Base-by-base conservation (phyloP, 2,329 filamentous ascomycete species). In the Talaromyces sp. region DNA sequence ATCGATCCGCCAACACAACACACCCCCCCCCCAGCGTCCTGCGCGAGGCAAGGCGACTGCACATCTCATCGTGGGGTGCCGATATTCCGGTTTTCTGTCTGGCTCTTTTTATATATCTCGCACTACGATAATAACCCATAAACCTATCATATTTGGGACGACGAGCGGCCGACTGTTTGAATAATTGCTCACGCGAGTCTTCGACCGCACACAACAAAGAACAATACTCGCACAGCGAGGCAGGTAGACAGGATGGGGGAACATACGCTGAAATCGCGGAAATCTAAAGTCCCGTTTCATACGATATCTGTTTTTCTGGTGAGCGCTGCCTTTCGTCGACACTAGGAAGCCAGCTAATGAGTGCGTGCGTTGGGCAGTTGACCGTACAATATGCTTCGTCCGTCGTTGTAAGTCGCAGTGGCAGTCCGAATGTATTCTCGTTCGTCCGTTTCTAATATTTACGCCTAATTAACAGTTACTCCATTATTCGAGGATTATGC, bases 401-500 rank as follows among this genome's bases (percentile, higher is more conserved):
- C 64, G 73, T 78, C 58, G 65, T 80, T 71, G 78, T 80, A 71
- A 67, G 76, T 67, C 25, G 17, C 32, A 67, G 76, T 67, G n/a
- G 17, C 32, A 17, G 32, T 32, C 9, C 13, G 17, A 27, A 4
- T 15, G 11, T 25, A 19, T 59, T 55, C 15, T 30, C 54, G 9
- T 56, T 51, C 32, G 15, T 42, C 25, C 53, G 33, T 22, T 51
- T 30, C 66, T 70, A 61, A 67, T 39, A 28, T 52, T 47, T 36
- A 17, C 30, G 25, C 63, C 13, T n/a, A 28, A 39, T 8, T 53
- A 47, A 15, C 32, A 93, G 91, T 84, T 97, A 60, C 90, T 96
- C 83, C 93, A 97, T 79, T 96, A 98, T 76, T 96, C 93, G 32
- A 87, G 93, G 66, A 87, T 96, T 63, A 97, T 97, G 93, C 90